These are phyloP conservation scores for Morella rubra DNA, from an alignment of 306 rosid species.

Conservation along the genomic window DNA sequence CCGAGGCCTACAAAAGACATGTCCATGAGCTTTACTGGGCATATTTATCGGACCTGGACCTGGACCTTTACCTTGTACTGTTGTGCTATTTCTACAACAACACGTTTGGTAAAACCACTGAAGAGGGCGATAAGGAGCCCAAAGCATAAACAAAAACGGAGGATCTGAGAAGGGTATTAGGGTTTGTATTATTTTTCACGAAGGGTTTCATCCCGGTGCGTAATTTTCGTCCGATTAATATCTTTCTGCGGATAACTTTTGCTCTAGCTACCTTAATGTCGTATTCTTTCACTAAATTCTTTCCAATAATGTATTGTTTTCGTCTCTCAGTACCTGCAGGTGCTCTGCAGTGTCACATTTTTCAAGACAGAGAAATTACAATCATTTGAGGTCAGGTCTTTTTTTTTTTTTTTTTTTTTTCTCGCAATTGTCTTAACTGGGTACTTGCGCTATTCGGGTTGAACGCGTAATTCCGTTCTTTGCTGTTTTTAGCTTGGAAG, in stretches of 20 bases:
- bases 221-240: not conserved
- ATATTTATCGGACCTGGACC: no score
- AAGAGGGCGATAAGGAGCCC: constrained; percentile 17
- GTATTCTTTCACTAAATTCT: not conserved
- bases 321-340: constrained; percentile 6
- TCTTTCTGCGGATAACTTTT: not conserved
- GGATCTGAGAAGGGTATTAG: constrained; percentile 8
- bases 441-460: not conserved
- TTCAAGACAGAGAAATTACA: constrained; percentile 18
- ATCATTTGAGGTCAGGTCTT: not conserved
- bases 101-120: not conserved
- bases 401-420: not conserved
- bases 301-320: not conserved
- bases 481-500: not conserved
- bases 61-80: not conserved
- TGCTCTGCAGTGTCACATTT: constrained; percentile 26
- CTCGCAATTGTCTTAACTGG: not conserved
- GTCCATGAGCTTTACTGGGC: not conserved
- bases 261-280: not conserved
- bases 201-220: constrained; percentile 9
- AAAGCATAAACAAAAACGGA: not conserved
- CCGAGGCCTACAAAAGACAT: not conserved
- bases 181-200: constrained; percentile 7
- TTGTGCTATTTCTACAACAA: not conserved
- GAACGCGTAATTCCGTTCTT: not conserved